Evolutionary conservation across 1,284 basidiomycete genomes (phyloP).

Genomic region (Cryptococcus sp.): DNA sequence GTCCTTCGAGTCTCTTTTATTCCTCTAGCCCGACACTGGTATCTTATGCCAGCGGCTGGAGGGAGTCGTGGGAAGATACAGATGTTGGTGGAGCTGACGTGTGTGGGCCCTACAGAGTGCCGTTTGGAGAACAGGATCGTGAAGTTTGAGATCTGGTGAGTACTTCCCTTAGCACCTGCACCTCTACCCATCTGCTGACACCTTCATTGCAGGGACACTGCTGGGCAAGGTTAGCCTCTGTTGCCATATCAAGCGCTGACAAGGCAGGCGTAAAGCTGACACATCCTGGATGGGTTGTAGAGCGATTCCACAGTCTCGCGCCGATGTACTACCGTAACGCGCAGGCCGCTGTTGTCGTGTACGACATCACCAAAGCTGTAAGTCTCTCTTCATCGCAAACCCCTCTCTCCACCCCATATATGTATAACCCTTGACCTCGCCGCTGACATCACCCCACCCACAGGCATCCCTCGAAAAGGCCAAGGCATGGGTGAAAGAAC

Average conservation of each 20-base stretch:
- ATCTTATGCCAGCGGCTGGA: not conserved
- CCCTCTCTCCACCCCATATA: not conserved
- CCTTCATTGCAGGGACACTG: constrained; percentile 43
- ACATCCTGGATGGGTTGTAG: not conserved
- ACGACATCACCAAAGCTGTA: constrained; percentile 78
- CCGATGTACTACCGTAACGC: constrained; percentile 99
- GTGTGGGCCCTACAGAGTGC: constrained; percentile 38
- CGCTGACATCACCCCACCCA: not conserved
- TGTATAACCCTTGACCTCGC: no score
- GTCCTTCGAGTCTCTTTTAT: constrained; percentile 11
- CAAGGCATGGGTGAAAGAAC: constrained; percentile 99
- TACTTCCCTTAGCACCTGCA: not conserved
- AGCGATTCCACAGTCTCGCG: constrained; percentile 50
- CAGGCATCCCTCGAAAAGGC: constrained; percentile 91
- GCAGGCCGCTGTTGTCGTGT: constrained; percentile 91
- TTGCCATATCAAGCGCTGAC: no score
- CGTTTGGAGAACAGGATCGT: constrained; percentile 51
- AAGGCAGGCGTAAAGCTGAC: not conserved
- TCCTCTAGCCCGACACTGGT: no score
- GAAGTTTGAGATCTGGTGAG: constrained; percentile 53
- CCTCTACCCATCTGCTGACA: not conserved
- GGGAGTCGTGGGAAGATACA: not conserved
- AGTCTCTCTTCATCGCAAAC: constrained; percentile 10
- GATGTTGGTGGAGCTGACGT: not conserved
- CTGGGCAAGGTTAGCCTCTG: constrained; percentile 43